Evolutionary conservation across 257 asterid species (phyloP).

Genomic region (Forsythia suspensa): DNA sequence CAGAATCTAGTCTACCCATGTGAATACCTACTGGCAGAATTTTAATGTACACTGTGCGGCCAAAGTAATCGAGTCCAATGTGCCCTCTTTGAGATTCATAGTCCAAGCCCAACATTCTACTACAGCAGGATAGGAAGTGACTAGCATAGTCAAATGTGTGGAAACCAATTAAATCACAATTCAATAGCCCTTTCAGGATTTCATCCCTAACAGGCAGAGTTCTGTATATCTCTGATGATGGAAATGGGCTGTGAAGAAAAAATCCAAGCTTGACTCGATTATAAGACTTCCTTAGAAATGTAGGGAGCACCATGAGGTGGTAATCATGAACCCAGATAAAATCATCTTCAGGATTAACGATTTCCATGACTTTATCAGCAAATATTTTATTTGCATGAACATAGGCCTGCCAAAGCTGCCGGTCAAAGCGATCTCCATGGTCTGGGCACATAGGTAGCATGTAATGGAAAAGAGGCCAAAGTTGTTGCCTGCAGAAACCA

Average conservation of each 20-base stretch:
- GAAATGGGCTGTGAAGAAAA: conserved; percentile 93
- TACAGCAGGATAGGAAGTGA: conserved; percentile 88
- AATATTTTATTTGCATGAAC: conserved; percentile 78
- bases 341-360: conserved; percentile 83
- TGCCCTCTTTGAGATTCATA: conserved; percentile 93
- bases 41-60: conserved; percentile 84
- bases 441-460: conserved; percentile 90
- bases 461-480: conserved; percentile 97
- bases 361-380: conserved; percentile 86
- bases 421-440: conserved; percentile 88
- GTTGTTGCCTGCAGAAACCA: conserved; percentile 86
- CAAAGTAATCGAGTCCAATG: conserved; percentile 88
- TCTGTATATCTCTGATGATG: conserved; percentile 89
- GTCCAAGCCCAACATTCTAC: conserved; percentile 88
- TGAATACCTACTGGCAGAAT: conserved; percentile 91
- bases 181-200: conserved; percentile 75
- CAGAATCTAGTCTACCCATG: conserved; percentile 83
- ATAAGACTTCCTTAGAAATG: conserved; percentile 83
- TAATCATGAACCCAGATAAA: conserved; percentile 89
- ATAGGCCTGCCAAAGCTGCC: conserved; percentile 84
- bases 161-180: conserved; percentile 81
- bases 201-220: conserved; percentile 89
- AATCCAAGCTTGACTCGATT: conserved; percentile 83
- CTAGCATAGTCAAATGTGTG: conserved; percentile 95
- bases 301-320: conserved; percentile 91